Evolutionary conservation across 129 eudicot species (phyloP).

Genomic region (Artemisia tridentata): DNA sequence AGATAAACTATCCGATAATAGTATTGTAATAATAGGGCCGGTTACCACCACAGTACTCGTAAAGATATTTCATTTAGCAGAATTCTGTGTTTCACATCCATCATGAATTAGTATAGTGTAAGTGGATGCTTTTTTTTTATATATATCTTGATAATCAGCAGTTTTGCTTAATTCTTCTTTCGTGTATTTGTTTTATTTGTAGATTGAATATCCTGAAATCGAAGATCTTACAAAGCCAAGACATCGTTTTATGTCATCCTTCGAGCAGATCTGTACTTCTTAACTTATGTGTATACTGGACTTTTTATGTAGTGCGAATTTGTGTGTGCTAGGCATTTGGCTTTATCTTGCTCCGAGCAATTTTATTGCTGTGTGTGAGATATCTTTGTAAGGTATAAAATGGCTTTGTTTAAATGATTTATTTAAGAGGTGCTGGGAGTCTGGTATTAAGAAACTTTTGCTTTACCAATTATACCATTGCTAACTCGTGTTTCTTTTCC

Average conservation of each 20-base stretch:
- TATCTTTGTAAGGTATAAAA: no score
- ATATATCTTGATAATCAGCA: not conserved
- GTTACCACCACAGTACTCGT: not conserved
- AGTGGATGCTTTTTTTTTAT: not conserved
- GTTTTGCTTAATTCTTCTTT: not conserved
- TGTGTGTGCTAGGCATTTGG: not conserved
- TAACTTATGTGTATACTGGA: not conserved
- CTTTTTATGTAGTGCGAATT: not conserved
- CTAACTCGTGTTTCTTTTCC: no score
- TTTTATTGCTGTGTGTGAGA: no score
- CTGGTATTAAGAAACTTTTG: no score
- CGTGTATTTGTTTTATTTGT: conserved; percentile 13
- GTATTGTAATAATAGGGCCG: no score
- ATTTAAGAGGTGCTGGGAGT: no score
- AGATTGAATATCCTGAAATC: conserved; percentile 97
- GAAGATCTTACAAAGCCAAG: conserved; percentile 88
- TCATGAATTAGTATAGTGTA: not conserved
- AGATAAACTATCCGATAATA: no score
- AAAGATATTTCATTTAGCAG: not conserved
- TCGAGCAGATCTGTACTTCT: conserved; percentile 67
- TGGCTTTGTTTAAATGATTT: no score
- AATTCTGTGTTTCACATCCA: not conserved
- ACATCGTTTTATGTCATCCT: conserved; percentile 97
- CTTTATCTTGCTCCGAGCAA: no score
- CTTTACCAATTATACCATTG: no score